These are phyloP conservation scores for Lonicera japonica DNA, from an alignment of 129 eudicot species.

Conservation along the genomic window DNA sequence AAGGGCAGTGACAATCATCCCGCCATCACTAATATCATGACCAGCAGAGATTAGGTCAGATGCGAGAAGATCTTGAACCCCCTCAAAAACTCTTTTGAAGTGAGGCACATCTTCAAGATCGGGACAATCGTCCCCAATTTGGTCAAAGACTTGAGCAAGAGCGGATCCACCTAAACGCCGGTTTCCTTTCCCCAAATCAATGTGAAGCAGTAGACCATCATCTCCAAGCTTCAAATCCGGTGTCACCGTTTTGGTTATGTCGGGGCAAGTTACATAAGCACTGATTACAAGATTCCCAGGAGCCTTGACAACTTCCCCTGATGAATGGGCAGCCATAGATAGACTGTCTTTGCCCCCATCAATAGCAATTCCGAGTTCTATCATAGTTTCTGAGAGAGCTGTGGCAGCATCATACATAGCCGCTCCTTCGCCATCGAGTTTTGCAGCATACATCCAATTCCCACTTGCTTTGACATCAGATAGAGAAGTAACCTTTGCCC, in stretches of 20 bases:
- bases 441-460: slow-evolving; percentile 99
- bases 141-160: slow-evolving; percentile 59
- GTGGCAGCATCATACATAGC: slow-evolving; percentile 93
- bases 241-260: slow-evolving; percentile 87
- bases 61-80: slow-evolving; percentile 63
- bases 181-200: slow-evolving; percentile 84
- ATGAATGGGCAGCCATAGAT: slow-evolving; percentile 82
- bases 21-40: slow-evolving; percentile 93
- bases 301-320: slow-evolving; percentile 91
- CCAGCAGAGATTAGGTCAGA: slow-evolving; percentile 79
- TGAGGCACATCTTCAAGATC: slow-evolving; percentile 82
- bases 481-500: slow-evolving; percentile 80
- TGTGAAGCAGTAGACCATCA: slow-evolving; percentile 66
- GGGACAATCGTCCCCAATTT: slow-evolving; percentile 83
- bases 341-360: slow-evolving; percentile 98
- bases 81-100: slow-evolving; percentile 68
- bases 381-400: slow-evolving; percentile 85
- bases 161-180: slow-evolving; percentile 75
- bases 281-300: slow-evolving; percentile 95
- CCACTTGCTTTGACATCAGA: slow-evolving; percentile 96
- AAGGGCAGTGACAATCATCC: slow-evolving; percentile 53
- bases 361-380: slow-evolving; percentile 88
- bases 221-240: slow-evolving; percentile 84
- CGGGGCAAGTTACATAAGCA: slow-evolving; percentile 84
- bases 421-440: slow-evolving; percentile 92